Conservation (phyloP, 1,284 basidiomycete genomes). For the Waitea zeae region DNA sequence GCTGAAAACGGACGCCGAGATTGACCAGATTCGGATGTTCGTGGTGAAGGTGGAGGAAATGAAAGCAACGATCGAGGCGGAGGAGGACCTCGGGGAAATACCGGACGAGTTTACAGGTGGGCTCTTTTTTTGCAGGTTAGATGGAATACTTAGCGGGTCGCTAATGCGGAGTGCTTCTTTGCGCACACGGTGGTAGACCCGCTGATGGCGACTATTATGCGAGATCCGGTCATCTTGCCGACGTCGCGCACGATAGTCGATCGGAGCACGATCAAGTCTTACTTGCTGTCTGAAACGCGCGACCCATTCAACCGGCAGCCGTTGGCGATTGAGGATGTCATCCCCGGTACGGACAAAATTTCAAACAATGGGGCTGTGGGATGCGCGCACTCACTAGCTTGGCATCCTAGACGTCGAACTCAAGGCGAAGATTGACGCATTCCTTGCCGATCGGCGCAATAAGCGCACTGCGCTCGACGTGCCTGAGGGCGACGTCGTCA, state of each 20-base stretch:
- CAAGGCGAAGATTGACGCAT: slow-evolving; percentile 45
- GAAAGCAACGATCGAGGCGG: slow-evolving; percentile 62
- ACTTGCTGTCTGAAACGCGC: slow-evolving; percentile 79
- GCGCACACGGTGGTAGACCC: slow-evolving; percentile 64
- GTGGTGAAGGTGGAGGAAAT: slow-evolving; percentile 76
- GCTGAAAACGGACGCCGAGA: slow-evolving; percentile 72
- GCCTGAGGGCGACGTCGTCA: slow-evolving; percentile 7
- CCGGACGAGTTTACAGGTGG: slow-evolving; percentile 91
- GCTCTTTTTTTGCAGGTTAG: too few species aligned
- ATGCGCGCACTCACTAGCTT: slow-evolving; percentile 5
- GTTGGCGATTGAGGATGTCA: slow-evolving; percentile 63
- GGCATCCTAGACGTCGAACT: slow-evolving; percentile 30
- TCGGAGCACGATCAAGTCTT: slow-evolving; percentile 88
- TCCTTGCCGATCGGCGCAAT: slow-evolving; percentile 29
- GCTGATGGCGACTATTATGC: slow-evolving; percentile 90
- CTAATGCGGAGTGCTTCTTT: not conserved
- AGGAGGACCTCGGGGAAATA: slow-evolving; percentile 86
- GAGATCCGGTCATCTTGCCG: slow-evolving; percentile 86
- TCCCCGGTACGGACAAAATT: slow-evolving; percentile 35
- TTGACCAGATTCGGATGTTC: slow-evolving; percentile 58
- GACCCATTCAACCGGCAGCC: slow-evolving; percentile 86
- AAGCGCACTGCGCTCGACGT: slow-evolving; percentile 14
- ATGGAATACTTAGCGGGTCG: slow-evolving; percentile 3
- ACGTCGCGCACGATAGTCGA: slow-evolving; percentile 74
- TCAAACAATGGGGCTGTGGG: not conserved